Evolutionary conservation across 2,329 filamentous ascomycete genomes (phyloP).

Genomic region (Didymella pinodella): DNA sequence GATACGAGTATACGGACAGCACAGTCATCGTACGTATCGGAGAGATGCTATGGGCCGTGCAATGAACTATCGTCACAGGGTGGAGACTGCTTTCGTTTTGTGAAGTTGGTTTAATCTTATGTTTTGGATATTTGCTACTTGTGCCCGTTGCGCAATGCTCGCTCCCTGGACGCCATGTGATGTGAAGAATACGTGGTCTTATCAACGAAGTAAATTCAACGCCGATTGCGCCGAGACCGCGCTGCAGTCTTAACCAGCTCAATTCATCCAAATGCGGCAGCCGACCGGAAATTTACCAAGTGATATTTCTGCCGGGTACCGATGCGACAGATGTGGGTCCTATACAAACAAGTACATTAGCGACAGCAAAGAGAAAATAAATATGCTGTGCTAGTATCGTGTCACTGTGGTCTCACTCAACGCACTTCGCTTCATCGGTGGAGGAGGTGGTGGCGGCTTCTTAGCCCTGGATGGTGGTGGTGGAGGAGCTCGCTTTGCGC

Average conservation of each 20-base stretch:
- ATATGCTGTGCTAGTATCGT: conserved; percentile 41
- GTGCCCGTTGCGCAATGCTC: conserved; percentile 12
- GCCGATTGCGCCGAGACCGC: conserved; percentile 29
- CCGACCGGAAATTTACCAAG: conserved; percentile 19
- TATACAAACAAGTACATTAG: conserved; percentile 28
- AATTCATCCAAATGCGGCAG: background rate
- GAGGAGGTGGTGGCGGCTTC: conserved; percentile 71
- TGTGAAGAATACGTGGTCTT: conserved; percentile 6
- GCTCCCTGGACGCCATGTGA: conserved; percentile 18
- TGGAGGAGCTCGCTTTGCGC: conserved; percentile 59
- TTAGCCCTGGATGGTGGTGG: conserved; percentile 70
- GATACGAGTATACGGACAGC: conserved; percentile 11
- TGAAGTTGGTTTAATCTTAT: conserved; percentile 5
- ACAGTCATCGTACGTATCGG: background rate
- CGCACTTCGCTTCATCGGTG: conserved; percentile 68
- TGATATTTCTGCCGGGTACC: conserved; percentile 24
- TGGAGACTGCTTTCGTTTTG: background rate
- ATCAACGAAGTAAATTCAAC: conserved; percentile 18
- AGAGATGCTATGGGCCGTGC: conserved; percentile 1
- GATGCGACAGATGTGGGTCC: conserved; percentile 29
- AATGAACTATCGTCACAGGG: conserved; percentile 1
- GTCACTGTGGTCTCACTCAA: conserved; percentile 53
- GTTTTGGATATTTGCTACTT: conserved; percentile 10
- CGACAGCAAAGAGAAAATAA: conserved; percentile 18
- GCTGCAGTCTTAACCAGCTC: conserved; percentile 30